phyloP scores from a whole-genome alignment of 2,329 filamentous ascomycete species.

The Coniochaeta pulveracea region DNA sequence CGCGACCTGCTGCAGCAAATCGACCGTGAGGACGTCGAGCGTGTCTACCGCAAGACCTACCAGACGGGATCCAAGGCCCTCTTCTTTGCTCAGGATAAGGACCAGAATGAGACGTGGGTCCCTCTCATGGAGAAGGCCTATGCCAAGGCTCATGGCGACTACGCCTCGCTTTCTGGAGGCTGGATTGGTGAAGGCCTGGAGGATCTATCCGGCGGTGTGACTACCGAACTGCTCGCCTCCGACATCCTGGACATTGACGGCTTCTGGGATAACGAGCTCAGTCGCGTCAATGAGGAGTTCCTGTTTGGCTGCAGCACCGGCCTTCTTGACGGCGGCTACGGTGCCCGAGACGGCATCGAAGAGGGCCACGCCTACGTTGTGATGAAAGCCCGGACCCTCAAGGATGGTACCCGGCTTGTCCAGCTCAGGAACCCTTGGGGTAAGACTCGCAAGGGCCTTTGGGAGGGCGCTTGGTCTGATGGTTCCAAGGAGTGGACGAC shows the following conservation, averaged over 20 bases:
- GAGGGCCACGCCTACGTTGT: conserved; percentile 52
- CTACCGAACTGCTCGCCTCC: conserved; percentile 51
- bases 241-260: conserved; percentile 64
- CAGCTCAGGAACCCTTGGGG: conserved; percentile 71
- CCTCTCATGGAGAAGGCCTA: conserved; percentile 72
- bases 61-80: conserved; percentile 65
- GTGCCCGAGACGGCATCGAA: conserved; percentile 43
- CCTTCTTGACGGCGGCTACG: conserved; percentile 30
- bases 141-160: conserved; percentile 74
- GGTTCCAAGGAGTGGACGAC: conserved; percentile 78
- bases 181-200: conserved; percentile 50
- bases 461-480: conserved; percentile 71
- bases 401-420: conserved; percentile 52
- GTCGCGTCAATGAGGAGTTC: conserved; percentile 69
- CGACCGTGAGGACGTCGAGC: conserved; percentile 56
- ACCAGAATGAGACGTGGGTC: conserved; percentile 71
- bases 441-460: conserved; percentile 62
- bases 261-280: conserved; percentile 71
- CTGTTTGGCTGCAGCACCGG: conserved; percentile 52
- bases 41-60: conserved; percentile 54
- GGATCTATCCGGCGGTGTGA: conserved; percentile 54
- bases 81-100: conserved; percentile 65
- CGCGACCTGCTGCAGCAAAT: conserved; percentile 65
- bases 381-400: conserved; percentile 38
- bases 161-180: conserved; percentile 61